Conservation (phyloP, 2,329 filamentous ascomycete species). For the Botrytis sinoallii region DNA sequence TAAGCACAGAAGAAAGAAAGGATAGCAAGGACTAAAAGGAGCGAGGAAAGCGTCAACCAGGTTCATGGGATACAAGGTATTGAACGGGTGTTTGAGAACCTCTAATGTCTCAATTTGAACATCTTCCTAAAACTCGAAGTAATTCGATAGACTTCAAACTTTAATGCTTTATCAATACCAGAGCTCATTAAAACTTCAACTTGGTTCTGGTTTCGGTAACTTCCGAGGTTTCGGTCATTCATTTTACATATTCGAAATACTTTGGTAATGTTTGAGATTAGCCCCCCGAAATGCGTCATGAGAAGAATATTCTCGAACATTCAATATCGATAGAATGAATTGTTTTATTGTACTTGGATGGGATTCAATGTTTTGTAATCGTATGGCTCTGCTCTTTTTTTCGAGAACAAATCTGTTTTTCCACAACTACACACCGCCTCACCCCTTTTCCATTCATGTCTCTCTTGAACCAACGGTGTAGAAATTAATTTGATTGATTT, state of each 20-base stretch:
- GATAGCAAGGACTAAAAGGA: background rate
- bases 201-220: background rate
- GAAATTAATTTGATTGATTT: conserved; percentile 4
- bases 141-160: background rate
- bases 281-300: background rate
- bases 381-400: background rate
- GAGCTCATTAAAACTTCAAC: background rate
- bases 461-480: background rate
- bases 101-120: background rate
- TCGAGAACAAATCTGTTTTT: background rate
- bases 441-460: conserved; percentile 4
- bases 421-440: background rate
- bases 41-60: conserved; percentile 1
- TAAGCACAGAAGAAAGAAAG: conserved; percentile 8
- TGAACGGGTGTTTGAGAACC: conserved; percentile 1
- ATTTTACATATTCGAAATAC: background rate
- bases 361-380: background rate
- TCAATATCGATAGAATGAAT: background rate
- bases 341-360: background rate
- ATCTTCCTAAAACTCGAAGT: background rate
- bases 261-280: background rate
- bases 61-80: conserved; percentile 10
- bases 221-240: background rate
- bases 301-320: conserved; percentile 12
- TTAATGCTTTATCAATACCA: background rate